A percentile compares a stretch with the other conserved stretches of the same genome.
Conservation (phyloP, 805 yeast species). For the Ogataea kodamae region DNA sequence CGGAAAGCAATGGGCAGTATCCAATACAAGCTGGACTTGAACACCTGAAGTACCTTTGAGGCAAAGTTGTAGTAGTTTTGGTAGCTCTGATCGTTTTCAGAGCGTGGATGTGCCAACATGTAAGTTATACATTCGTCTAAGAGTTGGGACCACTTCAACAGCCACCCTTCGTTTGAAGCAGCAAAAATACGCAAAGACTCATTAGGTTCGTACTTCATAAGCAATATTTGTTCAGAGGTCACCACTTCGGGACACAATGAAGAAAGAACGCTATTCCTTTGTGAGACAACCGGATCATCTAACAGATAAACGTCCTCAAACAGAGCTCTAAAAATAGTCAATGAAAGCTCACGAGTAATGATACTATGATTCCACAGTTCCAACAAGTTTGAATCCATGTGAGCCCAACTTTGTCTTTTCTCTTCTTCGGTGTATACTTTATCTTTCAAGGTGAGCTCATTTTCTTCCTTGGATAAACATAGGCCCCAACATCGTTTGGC, state of each 20-base stretch:
- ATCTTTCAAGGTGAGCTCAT: conserved; percentile 21
- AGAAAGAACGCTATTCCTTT: conserved; percentile 69
- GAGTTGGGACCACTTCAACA: conserved; percentile 64
- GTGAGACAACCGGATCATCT: conserved; percentile 87
- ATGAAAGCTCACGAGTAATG: conserved; percentile 68
- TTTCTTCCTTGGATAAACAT: conserved; percentile 39
- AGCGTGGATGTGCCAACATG: conserved; percentile 16
- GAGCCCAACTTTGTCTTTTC: conserved; percentile 68
- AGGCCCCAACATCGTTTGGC: conserved; percentile 93
- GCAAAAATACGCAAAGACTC: conserved; percentile 63
- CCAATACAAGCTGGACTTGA: conserved; percentile 92
- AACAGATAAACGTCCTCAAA: conserved; percentile 91
- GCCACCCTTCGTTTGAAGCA: conserved; percentile 81
- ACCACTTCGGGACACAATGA: conserved; percentile 83
- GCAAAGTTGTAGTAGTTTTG: conserved; percentile 39
- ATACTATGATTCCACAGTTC: conserved; percentile 67
- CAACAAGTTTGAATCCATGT: conserved; percentile 78
- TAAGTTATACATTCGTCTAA: conserved; percentile 43
- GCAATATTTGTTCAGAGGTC: conserved; percentile 64
- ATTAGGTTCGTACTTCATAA: conserved; percentile 61
- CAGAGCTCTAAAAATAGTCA: conserved; percentile 76
- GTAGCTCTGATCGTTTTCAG: conserved; percentile 7
- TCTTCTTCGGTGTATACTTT: conserved; percentile 41
- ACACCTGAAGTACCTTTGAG: conserved; percentile 68
- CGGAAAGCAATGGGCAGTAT: conserved; percentile 72